A percentile compares a stretch with the other conserved stretches of the same genome.
Evolutionary conservation across 371 early-diverging fungal species (phyloP).

Genomic region (Blyttiomyces sp.): DNA sequence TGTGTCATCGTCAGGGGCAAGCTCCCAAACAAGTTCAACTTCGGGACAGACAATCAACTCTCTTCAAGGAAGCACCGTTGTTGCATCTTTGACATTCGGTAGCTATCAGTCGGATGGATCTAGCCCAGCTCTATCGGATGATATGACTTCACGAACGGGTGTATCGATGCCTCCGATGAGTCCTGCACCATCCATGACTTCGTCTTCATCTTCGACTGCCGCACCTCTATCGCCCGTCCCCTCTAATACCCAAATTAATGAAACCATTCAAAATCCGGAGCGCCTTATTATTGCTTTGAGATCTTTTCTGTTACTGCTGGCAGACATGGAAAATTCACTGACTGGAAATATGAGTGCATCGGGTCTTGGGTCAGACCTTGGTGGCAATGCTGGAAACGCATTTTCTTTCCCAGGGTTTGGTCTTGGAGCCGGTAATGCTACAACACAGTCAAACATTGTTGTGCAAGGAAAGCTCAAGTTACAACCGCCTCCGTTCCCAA

Average conservation of each 20-base stretch:
- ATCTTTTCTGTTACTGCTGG: conserved; percentile 67
- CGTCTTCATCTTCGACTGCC: too few relatives aligned
- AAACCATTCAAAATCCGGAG: too few relatives aligned
- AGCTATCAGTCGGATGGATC: neutral
- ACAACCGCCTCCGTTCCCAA: conserved; percentile 42
- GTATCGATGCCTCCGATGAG: neutral
- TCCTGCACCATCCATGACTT: too few relatives aligned
- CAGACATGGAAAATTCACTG: conserved; percentile 61
- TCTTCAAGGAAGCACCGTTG: too few relatives aligned
- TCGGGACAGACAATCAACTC: too few relatives aligned
- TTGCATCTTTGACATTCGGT: too few relatives aligned
- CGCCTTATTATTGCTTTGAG: conserved; percentile 71
- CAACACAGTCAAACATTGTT: conserved; percentile 31
- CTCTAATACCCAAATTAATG: conserved; percentile 18
- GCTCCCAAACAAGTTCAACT: neutral
- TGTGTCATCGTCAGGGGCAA: neutral
- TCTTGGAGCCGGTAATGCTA: conserved; percentile 20
- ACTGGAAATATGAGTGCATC: neutral
- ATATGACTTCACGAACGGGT: neutral
- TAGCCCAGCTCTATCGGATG: neutral
- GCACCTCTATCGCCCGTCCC: conserved; percentile 1
- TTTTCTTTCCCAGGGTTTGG: conserved; percentile 6
- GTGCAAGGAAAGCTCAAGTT: conserved; percentile 47
- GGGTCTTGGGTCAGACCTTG: conserved; percentile 9
- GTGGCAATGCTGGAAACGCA: conserved; percentile 10